A percentile compares a stretch with the other conserved stretches of the same genome.
These are phyloP conservation scores for Carex parvula DNA, from an alignment of 176 grass and related monocot genomes.

Conservation along the genomic window DNA sequence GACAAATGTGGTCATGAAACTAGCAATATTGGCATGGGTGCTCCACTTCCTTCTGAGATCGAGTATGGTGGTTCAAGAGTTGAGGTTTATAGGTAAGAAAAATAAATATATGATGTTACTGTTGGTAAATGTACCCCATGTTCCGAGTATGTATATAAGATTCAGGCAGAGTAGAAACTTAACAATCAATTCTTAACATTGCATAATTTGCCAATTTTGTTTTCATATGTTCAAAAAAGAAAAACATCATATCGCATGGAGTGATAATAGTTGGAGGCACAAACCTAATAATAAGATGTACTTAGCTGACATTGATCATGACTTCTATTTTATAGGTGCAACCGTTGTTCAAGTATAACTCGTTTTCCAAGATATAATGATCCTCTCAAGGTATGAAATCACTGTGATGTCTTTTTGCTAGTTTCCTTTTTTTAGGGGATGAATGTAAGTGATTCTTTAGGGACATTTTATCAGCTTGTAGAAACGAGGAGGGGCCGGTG, in stretches of 20 bases:
- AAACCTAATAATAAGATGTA: background rate
- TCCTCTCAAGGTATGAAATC: slow-evolving; percentile 69
- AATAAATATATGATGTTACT: background rate
- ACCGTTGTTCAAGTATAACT: slow-evolving; percentile 61
- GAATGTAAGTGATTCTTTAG: background rate
- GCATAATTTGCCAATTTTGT: background rate
- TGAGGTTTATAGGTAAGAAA: slow-evolving; percentile 80
- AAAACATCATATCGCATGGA: background rate
- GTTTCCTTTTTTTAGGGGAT: background rate
- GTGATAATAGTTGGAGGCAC: background rate
- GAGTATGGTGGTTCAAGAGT: slow-evolving; percentile 71
- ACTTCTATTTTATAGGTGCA: slow-evolving; percentile 53
- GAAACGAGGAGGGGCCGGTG: slow-evolving; percentile 92
- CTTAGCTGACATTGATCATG: background rate
- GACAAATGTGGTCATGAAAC: slow-evolving; percentile 67
- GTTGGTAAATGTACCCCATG: background rate
- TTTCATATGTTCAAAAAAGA: background rate
- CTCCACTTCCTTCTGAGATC: slow-evolving; percentile 61
- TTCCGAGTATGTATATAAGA: background rate
- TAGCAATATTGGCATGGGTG: slow-evolving; percentile 63
- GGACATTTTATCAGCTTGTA: slow-evolving; percentile 53
- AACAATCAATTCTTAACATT: background rate
- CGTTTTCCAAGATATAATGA: slow-evolving; percentile 92
- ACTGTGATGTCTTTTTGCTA: slow-evolving; percentile 5
- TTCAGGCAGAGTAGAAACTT: background rate